Percentiles rank a stretch among this genome's conserved stretches.
Conservation (phyloP, 495 filamentous ascomycete species). For the Penicillium tannophilum region DNA sequence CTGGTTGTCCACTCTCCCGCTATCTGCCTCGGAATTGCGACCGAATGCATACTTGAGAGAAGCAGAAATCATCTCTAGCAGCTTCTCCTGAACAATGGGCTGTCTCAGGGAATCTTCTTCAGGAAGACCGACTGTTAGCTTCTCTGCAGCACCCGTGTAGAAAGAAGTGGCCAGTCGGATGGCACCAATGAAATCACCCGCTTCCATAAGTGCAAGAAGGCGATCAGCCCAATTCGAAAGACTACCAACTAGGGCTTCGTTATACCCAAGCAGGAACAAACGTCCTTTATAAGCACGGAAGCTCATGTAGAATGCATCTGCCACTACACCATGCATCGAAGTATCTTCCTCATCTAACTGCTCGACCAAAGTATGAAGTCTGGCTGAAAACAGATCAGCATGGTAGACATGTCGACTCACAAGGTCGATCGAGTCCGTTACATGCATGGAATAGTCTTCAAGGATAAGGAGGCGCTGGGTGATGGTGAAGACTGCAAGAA, state of each 20-base stretch:
- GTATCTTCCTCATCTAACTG: conserved; percentile 83
- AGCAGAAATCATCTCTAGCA: conserved; percentile 92
- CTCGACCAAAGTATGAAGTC: conserved; percentile 82
- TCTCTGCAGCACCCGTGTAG: conserved; percentile 85
- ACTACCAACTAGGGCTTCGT: conserved; percentile 83
- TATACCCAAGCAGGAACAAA: conserved; percentile 86
- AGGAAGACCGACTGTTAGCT: conserved; percentile 88
- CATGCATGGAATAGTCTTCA: conserved; percentile 82
- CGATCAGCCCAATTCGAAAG: conserved; percentile 99
- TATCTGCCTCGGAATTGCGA: conserved; percentile 52
- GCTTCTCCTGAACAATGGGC: conserved; percentile 79
- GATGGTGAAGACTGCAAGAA: conserved; percentile 87
- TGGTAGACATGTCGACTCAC: conserved; percentile 92
- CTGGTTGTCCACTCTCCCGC: conserved; percentile 49
- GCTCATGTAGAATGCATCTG: conserved; percentile 97
- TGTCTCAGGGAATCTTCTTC: conserved; percentile 79
- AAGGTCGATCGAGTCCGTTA: conserved; percentile 93
- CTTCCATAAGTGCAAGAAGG: conserved; percentile 92
- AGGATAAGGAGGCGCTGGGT: conserved; percentile 91
- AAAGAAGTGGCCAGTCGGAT: conserved; percentile 89
- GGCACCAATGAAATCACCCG: conserved; percentile 88
- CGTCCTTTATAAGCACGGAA: conserved; percentile 94
- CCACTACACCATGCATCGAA: conserved; percentile 92
- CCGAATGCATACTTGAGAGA: conserved; percentile 90
- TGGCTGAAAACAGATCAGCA: conserved; percentile 79